Evolutionary conservation across 1,284 basidiomycete genomes (phyloP).

Genomic region (Heliocybe sulcata): DNA sequence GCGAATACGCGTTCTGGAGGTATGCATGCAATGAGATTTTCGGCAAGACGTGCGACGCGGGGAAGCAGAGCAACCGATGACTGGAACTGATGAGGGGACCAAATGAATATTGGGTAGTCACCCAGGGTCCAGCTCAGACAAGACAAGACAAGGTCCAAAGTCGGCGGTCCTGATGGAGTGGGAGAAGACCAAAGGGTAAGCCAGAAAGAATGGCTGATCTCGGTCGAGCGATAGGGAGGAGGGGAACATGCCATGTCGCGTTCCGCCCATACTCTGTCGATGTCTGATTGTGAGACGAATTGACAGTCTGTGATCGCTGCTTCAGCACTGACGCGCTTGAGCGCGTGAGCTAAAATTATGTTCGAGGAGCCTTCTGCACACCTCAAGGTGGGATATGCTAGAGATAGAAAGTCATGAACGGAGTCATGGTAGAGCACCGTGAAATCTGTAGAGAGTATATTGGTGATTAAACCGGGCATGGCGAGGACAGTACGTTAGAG

Average conservation of each 20-base stretch:
- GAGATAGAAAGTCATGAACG: conserved; percentile 34
- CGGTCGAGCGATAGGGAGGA: conserved; percentile 8
- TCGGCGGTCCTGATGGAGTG: conserved; percentile 19
- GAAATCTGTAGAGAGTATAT: conserved; percentile 15
- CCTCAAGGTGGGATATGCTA: conserved; percentile 32
- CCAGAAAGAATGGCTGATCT: conserved; percentile 31
- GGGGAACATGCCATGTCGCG: background rate
- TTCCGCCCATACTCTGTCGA: conserved; percentile 16
- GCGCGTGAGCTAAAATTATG: conserved; percentile 43
- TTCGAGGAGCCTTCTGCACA: conserved; percentile 40
- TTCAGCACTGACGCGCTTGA: conserved; percentile 33
- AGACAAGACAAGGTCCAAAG: conserved; percentile 40
- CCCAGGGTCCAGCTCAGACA: conserved; percentile 36
- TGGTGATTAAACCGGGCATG: conserved; percentile 26
- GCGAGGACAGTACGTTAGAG: conserved; percentile 2
- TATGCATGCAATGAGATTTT: conserved; percentile 28
- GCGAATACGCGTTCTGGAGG: conserved; percentile 38
- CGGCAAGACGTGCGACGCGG: conserved; percentile 27
- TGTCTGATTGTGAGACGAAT: conserved; percentile 28
- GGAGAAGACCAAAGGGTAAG: conserved; percentile 39
- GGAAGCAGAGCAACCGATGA: conserved; percentile 26
- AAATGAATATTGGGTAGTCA: conserved; percentile 46
- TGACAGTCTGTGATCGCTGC: conserved; percentile 27
- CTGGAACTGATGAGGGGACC: conserved; percentile 27
- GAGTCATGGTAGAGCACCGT: conserved; percentile 36